These are phyloP conservation scores for Suzukiozyma palmioleophila DNA, from an alignment of 1,139 yeast species.

Conservation along the genomic window DNA sequence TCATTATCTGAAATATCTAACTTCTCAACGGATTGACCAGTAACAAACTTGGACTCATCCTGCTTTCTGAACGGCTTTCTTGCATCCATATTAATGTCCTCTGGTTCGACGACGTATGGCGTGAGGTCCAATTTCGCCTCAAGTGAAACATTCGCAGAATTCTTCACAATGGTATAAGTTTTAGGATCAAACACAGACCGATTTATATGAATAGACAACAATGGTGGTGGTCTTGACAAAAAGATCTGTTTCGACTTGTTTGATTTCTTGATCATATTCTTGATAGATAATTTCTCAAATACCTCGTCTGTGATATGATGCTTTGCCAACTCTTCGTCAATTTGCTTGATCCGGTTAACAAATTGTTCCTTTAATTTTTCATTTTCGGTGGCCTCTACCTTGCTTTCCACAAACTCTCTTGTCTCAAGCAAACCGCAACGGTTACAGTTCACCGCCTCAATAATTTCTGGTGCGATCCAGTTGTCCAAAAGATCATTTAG, in stretches of 20 bases:
- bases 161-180: constrained; percentile 79
- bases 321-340: constrained; percentile 54
- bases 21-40: background rate
- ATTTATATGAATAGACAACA: constrained; percentile 80
- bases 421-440: constrained; percentile 77
- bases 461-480: constrained; percentile 78
- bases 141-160: constrained; percentile 76
- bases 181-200: constrained; percentile 88
- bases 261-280: constrained; percentile 69
- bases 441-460: constrained; percentile 90
- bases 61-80: constrained; percentile 67
- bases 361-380: constrained; percentile 45
- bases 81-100: constrained; percentile 76
- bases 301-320: constrained; percentile 77
- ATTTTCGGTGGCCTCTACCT: constrained; percentile 29
- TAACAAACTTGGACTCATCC: constrained; percentile 21
- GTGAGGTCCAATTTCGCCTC: constrained; percentile 64
- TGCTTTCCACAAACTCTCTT: constrained; percentile 40
- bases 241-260: constrained; percentile 79
- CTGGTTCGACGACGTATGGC: constrained; percentile 65
- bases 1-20: constrained; percentile 5
- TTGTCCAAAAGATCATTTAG: constrained; percentile 59
- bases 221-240: constrained; percentile 79
- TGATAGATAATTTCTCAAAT: constrained; percentile 68
- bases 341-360: constrained; percentile 46